These are phyloP conservation scores for Dissoconium aciculare DNA, from an alignment of 2,329 filamentous ascomycete species.

Conservation along the genomic window DNA sequence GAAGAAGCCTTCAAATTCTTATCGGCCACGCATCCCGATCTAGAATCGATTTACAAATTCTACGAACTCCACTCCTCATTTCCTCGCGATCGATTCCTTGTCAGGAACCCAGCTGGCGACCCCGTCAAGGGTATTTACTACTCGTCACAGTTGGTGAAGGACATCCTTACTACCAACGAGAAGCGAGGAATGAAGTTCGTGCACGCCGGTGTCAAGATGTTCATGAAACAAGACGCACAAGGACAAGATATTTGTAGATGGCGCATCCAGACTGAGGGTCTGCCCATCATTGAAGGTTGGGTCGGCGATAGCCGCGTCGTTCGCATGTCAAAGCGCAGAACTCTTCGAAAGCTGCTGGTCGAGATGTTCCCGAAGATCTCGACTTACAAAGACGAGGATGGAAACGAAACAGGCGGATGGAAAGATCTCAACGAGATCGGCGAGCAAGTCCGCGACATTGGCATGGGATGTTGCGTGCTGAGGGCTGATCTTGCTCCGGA, in stretches of 20 bases:
- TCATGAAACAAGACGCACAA: conserved; percentile 91
- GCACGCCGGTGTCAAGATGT: conserved; percentile 96
- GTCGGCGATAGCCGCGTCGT: conserved; percentile 66
- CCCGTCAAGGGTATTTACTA: conserved; percentile 96
- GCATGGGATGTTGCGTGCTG: conserved; percentile 85
- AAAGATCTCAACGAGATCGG: conserved; percentile 73
- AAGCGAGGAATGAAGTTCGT: conserved; percentile 87
- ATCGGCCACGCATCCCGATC: conserved; percentile 54
- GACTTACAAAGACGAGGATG: conserved; percentile 14
- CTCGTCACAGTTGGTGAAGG: conserved; percentile 67
- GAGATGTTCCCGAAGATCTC: conserved; percentile 92
- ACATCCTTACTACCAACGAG: conserved; percentile 77
- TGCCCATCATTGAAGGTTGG: conserved; percentile 82
- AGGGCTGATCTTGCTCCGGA: conserved; percentile 40
- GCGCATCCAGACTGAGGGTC: conserved; percentile 89
- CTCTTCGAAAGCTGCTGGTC: conserved; percentile 65
- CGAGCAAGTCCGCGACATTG: conserved; percentile 60
- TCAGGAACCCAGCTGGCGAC: conserved; percentile 77
- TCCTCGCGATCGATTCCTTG: conserved; percentile 84
- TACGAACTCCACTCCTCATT: conserved; percentile 75
- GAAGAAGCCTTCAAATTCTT: conserved; percentile 97
- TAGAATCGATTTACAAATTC: conserved; percentile 64
- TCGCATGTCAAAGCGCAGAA: conserved; percentile 59
- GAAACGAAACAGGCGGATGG: conserved; percentile 48
- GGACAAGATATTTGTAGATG: conserved; percentile 75